Conservation (phyloP, 1,284 basidiomycete genomes). For the Xerocomus nothofagi region DNA sequence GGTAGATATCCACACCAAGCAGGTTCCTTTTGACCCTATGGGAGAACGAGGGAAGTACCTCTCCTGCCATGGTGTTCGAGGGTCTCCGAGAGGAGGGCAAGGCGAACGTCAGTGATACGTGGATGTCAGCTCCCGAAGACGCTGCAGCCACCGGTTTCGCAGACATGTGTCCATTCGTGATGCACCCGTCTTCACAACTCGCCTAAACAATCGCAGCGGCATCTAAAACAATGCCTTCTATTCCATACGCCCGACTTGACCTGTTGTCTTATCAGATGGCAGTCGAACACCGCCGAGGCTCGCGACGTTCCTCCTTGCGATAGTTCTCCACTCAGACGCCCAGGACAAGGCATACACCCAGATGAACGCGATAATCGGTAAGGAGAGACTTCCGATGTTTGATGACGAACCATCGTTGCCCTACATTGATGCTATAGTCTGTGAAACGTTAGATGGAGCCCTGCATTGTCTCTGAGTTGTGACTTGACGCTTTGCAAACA, state of each 20-base stretch:
- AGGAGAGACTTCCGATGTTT: constrained; percentile 31
- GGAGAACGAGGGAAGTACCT: constrained; percentile 12
- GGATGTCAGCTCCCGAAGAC: constrained; percentile 11
- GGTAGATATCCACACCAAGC: neutral
- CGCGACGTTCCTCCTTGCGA: constrained; percentile 35
- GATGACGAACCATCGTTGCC: constrained; percentile 29
- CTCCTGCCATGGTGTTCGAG: constrained; percentile 20
- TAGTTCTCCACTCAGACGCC: constrained; percentile 33
- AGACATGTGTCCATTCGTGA: neutral
- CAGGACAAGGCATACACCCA: constrained; percentile 34
- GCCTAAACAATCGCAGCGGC: constrained; percentile 4
- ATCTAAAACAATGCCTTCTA: constrained; percentile 11
- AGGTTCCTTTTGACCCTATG: neutral
- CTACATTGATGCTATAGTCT: constrained; percentile 34
- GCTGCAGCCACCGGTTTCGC: constrained; percentile 16
- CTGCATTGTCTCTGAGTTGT: constrained; percentile 13
- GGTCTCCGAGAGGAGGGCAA: constrained; percentile 3
- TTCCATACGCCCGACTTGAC: neutral
- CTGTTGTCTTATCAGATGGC: neutral
- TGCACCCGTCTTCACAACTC: neutral
- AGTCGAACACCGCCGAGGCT: constrained; percentile 12
- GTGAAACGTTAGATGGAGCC: constrained; percentile 34
- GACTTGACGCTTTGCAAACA: neutral
- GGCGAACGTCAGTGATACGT: neutral
- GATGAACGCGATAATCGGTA: constrained; percentile 32